Conservation (phyloP, 495 filamentous ascomycete species). For the Lophium mytilinum region DNA sequence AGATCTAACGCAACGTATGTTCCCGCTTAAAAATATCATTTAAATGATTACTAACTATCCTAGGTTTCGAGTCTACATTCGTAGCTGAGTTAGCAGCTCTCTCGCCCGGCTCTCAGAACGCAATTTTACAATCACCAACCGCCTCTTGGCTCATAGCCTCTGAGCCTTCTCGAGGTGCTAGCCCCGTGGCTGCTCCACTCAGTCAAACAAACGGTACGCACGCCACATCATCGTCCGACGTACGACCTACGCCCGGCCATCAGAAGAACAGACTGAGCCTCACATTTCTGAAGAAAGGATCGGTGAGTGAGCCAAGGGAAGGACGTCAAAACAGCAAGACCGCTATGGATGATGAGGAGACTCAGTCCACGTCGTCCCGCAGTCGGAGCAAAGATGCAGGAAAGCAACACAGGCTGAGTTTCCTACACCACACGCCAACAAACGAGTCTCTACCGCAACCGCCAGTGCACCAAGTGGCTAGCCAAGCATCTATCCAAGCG, state of each 20-base stretch:
- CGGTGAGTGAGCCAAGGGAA: neutral
- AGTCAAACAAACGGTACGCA: slow-evolving; percentile 12
- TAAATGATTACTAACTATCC: neutral
- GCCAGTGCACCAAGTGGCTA: too few relatives aligned
- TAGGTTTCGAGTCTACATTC: slow-evolving; percentile 56
- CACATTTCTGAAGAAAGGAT: slow-evolving; percentile 26
- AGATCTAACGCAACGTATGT: slow-evolving; percentile 40
- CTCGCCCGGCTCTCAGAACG: slow-evolving; percentile 9
- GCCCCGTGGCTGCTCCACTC: neutral
- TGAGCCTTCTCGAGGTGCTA: slow-evolving; percentile 12
- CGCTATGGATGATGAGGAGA: slow-evolving; percentile 7
- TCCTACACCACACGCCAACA: slow-evolving; percentile 5
- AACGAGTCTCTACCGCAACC: neutral
- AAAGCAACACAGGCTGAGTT: slow-evolving; percentile 9
- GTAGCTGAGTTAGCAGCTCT: slow-evolving; percentile 54
- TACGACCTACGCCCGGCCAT: slow-evolving; percentile 11
- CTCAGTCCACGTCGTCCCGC: slow-evolving; percentile 16
- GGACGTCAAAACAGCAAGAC: slow-evolving; percentile 14
- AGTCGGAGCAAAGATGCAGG: slow-evolving; percentile 15
- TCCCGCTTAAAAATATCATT: neutral
- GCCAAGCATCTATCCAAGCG: neutral
- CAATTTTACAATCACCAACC: slow-evolving; percentile 18
- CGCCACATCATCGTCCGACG: slow-evolving; percentile 5
- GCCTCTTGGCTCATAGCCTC: slow-evolving; percentile 31
- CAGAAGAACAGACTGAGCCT: slow-evolving; percentile 31